Conservation (phyloP, 2,329 filamentous ascomycete species). For the Lojkania enalia region DNA sequence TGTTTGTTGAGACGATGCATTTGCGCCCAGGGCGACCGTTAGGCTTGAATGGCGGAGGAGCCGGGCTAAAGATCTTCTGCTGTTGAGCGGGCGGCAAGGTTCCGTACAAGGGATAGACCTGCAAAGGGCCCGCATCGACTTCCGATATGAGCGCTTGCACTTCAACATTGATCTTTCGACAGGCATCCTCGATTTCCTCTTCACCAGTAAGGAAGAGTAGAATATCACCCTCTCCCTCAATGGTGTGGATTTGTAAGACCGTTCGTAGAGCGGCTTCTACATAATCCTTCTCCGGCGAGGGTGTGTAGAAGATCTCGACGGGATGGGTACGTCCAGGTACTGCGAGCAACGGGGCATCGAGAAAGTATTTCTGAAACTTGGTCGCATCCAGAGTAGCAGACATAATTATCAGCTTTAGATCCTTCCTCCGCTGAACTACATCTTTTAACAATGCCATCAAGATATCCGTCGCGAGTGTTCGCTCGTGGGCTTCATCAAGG, state of each 20-base stretch:
- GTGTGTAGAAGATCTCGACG: constrained; percentile 98
- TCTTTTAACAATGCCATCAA: constrained; percentile 94
- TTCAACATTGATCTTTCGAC: constrained; percentile 87
- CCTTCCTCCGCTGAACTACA: constrained; percentile 79
- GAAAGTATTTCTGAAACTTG: constrained; percentile 98
- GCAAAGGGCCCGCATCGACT: constrained; percentile 85
- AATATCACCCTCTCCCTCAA: constrained; percentile 89
- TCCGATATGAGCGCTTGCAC: constrained; percentile 90
- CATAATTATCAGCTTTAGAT: constrained; percentile 94
- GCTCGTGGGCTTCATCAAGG: constrained; percentile 96
- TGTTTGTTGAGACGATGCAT: constrained; percentile 93
- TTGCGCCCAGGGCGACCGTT: constrained; percentile 90
- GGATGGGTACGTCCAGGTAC: constrained; percentile 95
- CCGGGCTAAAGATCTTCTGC: constrained; percentile 91
- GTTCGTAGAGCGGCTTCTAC: constrained; percentile 94
- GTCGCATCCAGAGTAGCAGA: constrained; percentile 95
- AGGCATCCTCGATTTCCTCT: constrained; percentile 97
- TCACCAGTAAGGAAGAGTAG: constrained; percentile 95
- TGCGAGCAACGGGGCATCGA: constrained; percentile 87
- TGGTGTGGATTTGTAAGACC: constrained; percentile 93
- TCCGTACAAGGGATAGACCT: constrained; percentile 92
- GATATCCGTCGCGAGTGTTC: constrained; percentile 94
- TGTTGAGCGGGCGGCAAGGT: constrained; percentile 90
- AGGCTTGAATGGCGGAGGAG: constrained; percentile 70
- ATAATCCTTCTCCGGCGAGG: constrained; percentile 93